phyloP scores from a whole-genome alignment of 768 basidiomycete species.

The Pisolithus microcarpus region DNA sequence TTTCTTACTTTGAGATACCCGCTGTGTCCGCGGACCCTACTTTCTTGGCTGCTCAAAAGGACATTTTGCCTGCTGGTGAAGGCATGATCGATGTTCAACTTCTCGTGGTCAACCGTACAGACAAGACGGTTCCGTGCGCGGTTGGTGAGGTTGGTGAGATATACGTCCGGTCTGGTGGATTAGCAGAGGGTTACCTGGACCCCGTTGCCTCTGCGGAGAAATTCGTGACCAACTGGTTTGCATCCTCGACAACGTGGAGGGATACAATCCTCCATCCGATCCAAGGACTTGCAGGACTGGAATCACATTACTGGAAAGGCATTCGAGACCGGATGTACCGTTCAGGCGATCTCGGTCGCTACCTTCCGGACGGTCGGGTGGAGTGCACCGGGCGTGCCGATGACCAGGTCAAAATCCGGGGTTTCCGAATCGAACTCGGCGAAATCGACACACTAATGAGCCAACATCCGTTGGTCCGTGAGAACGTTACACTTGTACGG shows the following conservation, averaged over 20 bases:
- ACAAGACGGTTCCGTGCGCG: conserved; percentile 79
- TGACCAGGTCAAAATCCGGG: conserved; percentile 98
- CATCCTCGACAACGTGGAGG: conserved; percentile 38
- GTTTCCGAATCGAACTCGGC: conserved; percentile 96
- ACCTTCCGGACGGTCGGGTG: conserved; percentile 84
- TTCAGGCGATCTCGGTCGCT: conserved; percentile 93
- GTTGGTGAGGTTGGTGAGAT: conserved; percentile 98
- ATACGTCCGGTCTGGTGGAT: conserved; percentile 91
- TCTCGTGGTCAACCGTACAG: conserved; percentile 86
- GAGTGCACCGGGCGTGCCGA: conserved; percentile 97
- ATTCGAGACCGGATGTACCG: conserved; percentile 97
- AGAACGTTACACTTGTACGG: conserved; percentile 95
- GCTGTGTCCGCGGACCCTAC: conserved; percentile 76
- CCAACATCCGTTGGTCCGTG: conserved; percentile 88
- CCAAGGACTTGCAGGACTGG: conserved; percentile 52
- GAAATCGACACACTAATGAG: conserved; percentile 97
- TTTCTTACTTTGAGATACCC: conserved; percentile 93
- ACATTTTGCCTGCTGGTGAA: conserved; percentile 94
- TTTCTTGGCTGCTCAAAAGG: conserved; percentile 90
- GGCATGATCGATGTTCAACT: conserved; percentile 99
- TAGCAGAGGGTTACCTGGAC: conserved; percentile 94
- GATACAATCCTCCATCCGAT: conserved; percentile 70
- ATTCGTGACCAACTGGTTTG: conserved; percentile 94
- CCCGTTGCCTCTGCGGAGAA: conserved; percentile 77
- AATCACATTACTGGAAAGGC: conserved; percentile 85